These are phyloP conservation scores for Daldinia sp. DNA, from an alignment of 2,329 filamentous ascomycete genomes.

Conservation along the genomic window DNA sequence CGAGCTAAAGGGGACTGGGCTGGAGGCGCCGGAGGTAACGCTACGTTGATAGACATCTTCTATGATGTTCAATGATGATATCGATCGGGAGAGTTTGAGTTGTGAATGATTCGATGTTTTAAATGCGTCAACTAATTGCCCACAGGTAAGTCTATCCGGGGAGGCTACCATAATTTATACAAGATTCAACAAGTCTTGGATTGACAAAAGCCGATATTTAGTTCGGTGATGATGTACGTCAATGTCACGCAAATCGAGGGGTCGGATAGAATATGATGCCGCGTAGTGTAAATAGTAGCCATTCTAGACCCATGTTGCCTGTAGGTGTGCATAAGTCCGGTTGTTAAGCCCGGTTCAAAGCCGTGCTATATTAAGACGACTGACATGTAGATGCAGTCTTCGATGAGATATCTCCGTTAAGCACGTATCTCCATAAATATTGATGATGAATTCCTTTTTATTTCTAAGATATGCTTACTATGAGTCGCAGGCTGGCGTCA, in stretches of 20 bases:
- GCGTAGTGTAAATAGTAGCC: no score
- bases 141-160: neutral
- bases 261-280: neutral
- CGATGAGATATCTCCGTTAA: no score
- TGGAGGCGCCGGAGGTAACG: conserved; percentile 45
- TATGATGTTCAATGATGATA: neutral
- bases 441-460: neutral
- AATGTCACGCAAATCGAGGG: neutral
- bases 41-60: neutral
- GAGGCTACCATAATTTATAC: neutral
- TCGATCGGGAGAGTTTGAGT: neutral
- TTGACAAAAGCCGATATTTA: neutral
- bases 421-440: no score
- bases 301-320: neutral
- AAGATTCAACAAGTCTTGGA: no score
- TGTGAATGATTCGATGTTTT: neutral
- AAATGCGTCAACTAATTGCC: neutral
- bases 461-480: neutral
- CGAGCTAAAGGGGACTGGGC: conserved; percentile 68
- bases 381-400: no score
- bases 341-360: neutral
- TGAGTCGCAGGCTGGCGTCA: neutral
- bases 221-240: neutral
- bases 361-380: neutral
- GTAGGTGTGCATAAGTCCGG: no score